Base-by-base conservation (phyloP, 768 basidiomycete species). In the Dacryopinax primogenitus region DNA sequence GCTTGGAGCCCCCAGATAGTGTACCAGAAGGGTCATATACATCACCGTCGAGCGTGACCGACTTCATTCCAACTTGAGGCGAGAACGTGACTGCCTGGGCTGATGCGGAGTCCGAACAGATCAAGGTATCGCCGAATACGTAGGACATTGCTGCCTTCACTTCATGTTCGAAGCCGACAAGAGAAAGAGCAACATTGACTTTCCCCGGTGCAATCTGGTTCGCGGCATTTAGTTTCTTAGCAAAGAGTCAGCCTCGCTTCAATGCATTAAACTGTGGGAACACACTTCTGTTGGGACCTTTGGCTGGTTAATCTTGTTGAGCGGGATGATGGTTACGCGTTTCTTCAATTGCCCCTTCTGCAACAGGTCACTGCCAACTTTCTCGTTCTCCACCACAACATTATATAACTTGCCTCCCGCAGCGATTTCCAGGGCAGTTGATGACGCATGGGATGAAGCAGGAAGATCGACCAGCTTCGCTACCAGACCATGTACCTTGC, bases 1-100 rank as follows among this genome's bases (percentile, higher is more conserved):
- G 90, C 0, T 92, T 86, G 0, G 92, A 83, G 0, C 96, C 96
- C 3, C 96, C 96, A 21, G 86, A 90, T 21, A 99, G 83, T 0
- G 90, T 94, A 6, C 95, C 95, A 7, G 88, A 88, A 1, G 96
- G 95, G 68, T 99, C 96, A 74, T 99, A 98, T 12, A 96, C 84
- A 71, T 98, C 96, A 1, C 96, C 96, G 1, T 91, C 87, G 23
- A 96, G 79, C 6, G 96, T 99, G 58, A 98, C 93, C 11, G 90
- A 93, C 62, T 86, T 86, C 62, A 89, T 84, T 23, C 80, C 79
- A 15, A 87, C 80, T 11, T 83, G 78, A 21, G 72, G 76, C 64
- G 84, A 78, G 78, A 97, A 98, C 0, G 96, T 96, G 44, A 96
- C 89, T 0, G 77, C 75, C 72, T 92, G 91, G 0, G 96, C 96